These are phyloP conservation scores for Beauveria caledonica DNA, from an alignment of 2,329 filamentous ascomycete genomes.

Conservation along the genomic window DNA sequence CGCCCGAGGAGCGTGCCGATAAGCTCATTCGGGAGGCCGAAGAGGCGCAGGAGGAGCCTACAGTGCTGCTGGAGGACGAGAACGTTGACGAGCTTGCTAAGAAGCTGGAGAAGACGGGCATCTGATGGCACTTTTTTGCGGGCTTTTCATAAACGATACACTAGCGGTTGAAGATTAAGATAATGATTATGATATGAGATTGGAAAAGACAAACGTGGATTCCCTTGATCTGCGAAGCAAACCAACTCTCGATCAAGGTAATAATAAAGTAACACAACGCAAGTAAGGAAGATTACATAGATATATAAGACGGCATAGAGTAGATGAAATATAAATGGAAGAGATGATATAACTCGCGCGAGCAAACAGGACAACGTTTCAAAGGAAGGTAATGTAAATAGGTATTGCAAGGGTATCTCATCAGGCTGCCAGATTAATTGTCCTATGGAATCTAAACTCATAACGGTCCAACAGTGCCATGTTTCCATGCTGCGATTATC, in stretches of 20 bases:
- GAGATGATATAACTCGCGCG: neutral
- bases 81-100: constrained; percentile 76
- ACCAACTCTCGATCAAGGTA: too few relatives aligned
- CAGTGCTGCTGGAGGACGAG: constrained; percentile 61
- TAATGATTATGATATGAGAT: constrained; percentile 12
- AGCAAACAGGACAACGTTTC: neutral
- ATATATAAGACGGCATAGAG: too few relatives aligned
- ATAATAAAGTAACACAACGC: too few relatives aligned
- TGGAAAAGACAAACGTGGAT: neutral
- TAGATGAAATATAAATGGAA: too few relatives aligned
- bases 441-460: neutral
- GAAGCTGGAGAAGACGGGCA: constrained; percentile 62
- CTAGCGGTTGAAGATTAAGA: constrained; percentile 13
- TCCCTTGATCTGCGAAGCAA: neutral
- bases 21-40: constrained; percentile 62
- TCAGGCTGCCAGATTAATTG: neutral
- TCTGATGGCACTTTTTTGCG: constrained; percentile 26
- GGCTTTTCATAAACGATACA: constrained; percentile 19
- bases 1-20: constrained; percentile 57
- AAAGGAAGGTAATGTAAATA: neutral
- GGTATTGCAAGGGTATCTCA: neutral
- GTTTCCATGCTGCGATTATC: neutral
- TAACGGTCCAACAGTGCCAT: neutral
- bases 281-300: too few relatives aligned
- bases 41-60: constrained; percentile 64